Evolutionary conservation across 202 grass and related monocot species (phyloP).

Genomic region (Hordeum pubiflorum): DNA sequence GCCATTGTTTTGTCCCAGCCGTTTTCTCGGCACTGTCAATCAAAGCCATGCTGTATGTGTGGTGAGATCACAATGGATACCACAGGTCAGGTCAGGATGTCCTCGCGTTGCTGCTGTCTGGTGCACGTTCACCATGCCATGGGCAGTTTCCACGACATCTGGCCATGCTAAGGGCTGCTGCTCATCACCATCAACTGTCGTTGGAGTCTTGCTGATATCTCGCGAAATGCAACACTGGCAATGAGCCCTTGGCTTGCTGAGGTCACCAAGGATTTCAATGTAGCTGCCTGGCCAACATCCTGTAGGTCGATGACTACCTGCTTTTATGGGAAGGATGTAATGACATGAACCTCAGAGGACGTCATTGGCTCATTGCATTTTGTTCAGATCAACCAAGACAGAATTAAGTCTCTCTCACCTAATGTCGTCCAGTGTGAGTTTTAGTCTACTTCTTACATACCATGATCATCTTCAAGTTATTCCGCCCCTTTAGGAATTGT

Average conservation of each 20-base stretch:
- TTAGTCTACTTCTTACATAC: constrained; percentile 6
- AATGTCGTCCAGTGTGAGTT: background rate
- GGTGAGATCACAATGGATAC: background rate
- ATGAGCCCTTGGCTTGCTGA: background rate
- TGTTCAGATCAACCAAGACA: background rate
- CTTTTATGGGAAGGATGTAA: background rate
- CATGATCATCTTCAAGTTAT: background rate
- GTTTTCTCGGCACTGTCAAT: background rate
- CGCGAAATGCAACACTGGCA: background rate
- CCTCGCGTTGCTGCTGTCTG: background rate
- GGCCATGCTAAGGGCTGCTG: background rate
- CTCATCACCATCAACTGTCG: background rate
- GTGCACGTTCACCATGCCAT: background rate
- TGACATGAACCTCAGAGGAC: background rate
- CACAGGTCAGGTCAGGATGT: background rate
- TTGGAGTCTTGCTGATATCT: background rate
- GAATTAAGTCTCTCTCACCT: background rate
- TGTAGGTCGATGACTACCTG: background rate
- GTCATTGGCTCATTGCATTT: background rate
- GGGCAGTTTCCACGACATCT: background rate
- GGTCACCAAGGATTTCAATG: background rate
- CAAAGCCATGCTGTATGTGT: background rate
- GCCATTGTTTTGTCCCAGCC: background rate
- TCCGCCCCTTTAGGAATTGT: background rate
- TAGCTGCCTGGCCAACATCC: background rate